Evolutionary conservation across 2,329 filamentous ascomycete species (phyloP).

Genomic region (Phaeophleospora eucalypticola): DNA sequence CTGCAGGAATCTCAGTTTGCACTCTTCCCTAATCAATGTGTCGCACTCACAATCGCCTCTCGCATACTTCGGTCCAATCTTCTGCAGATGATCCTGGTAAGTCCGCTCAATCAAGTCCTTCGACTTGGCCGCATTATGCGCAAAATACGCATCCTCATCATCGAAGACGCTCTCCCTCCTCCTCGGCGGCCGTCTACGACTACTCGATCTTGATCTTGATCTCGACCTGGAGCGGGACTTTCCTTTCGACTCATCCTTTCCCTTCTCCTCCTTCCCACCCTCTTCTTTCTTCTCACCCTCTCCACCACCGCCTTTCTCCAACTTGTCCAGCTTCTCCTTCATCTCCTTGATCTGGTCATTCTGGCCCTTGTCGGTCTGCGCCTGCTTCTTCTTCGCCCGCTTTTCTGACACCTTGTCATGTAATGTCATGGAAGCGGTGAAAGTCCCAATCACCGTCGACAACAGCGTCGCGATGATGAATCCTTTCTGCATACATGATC

Average conservation of each 20-base stretch:
- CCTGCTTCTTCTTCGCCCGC: slow-evolving; percentile 35
- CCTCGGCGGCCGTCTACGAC: slow-evolving; percentile 4
- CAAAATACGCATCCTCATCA: slow-evolving; percentile 3
- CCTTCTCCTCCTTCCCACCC: slow-evolving; percentile 4
- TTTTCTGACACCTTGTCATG: slow-evolving; percentile 37
- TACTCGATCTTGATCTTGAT: slow-evolving; percentile 17
- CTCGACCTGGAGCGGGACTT: slow-evolving; percentile 8
- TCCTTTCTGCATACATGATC: slow-evolving; percentile 30
- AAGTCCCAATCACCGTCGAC: slow-evolving; percentile 43
- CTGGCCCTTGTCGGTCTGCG: slow-evolving; percentile 22
- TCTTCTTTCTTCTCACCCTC: slow-evolving; percentile 17
- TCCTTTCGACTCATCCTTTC: slow-evolving; percentile 2
- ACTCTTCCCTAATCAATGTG: background rate
- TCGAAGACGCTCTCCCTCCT: slow-evolving; percentile 5
- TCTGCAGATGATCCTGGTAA: slow-evolving; percentile 19
- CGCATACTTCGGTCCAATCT: slow-evolving; percentile 36
- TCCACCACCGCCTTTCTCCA: slow-evolving; percentile 23
- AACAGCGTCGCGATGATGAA: slow-evolving; percentile 45
- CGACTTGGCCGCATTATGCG: slow-evolving; percentile 7
- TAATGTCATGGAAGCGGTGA: slow-evolving; percentile 42
- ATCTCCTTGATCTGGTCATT: slow-evolving; percentile 22
- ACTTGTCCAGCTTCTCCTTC: slow-evolving; percentile 27
- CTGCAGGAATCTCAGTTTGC: slow-evolving; percentile 24
- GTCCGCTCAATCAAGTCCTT: slow-evolving; percentile 20
- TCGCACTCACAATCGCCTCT: slow-evolving; percentile 36